Base-by-base conservation (phyloP, 2,329 filamentous ascomycete genomes). In the Stachybotrys elegans region DNA sequence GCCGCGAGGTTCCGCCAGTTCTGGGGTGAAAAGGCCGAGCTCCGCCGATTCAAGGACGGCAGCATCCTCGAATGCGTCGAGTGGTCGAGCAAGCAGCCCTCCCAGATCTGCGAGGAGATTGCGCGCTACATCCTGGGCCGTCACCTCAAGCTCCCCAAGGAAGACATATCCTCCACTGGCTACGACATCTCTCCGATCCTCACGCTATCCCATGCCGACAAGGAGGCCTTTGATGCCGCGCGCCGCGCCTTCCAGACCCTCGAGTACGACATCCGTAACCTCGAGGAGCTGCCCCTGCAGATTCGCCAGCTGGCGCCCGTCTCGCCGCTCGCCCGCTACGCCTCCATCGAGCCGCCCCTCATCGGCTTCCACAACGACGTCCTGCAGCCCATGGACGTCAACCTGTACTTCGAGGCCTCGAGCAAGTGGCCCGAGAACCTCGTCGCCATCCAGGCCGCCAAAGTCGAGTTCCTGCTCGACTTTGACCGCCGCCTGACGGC, bases 21-120 rank as follows among this genome's bases (percentile, higher is more conserved):
- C 61, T 98, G 94, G 93, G 93, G 92, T 6, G 85, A 92, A 9
- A 95, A 93, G 61, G 81, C 93, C 2, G 93, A 98, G 63, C 74
- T 98, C 37, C 81, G 93, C 51, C 86, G 93, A 17, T 98, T 98
- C 72, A 94, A 91, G 56, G 90, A 97, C 57, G 93, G 93, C 19
- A 92, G 85, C 55, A 96, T 98, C 52, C 75, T 90, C 8, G 94
- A 98, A 64, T 95, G 88, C 57, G 72, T 97, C 22, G 84, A 95
- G 17, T 98, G 93, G 93, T 74, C 74, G 3, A 78, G 83, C 51
- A 75, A 78, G 43, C 71, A 77, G 2, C 70, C 81, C 2, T 70
- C 75, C 3, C 79, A 83, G 6, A 80, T 95, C 17, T 79, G 89
- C 42, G 79, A 89, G 57, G 89, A 95, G 52, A 93, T 97, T 46